A percentile compares a stretch with the other conserved stretches of the same genome.
phyloP scores from a whole-genome alignment of 108 stramenopile genomes.

The Stephanodiscus minutulus region DNA sequence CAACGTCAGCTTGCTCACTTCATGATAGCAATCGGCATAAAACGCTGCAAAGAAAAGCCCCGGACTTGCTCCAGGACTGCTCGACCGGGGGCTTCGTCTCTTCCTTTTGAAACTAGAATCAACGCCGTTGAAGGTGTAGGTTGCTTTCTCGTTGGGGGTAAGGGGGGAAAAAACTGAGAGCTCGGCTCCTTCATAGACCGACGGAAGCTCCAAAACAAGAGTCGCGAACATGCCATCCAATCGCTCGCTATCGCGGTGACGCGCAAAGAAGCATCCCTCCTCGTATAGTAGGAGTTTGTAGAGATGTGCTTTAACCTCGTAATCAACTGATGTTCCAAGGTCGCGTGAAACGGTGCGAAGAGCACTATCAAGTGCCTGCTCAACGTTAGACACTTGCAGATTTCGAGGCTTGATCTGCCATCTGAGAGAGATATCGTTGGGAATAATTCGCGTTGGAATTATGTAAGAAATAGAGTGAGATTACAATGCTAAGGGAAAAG shows the following conservation, averaged over 20 bases:
- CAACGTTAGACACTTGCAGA: constrained; percentile 20
- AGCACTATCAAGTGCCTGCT: constrained; percentile 15
- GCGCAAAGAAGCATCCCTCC: constrained; percentile 44
- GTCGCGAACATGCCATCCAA: constrained; percentile 54
- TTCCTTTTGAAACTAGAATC: constrained; percentile 9
- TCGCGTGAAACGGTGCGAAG: constrained; percentile 22
- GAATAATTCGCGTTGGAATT: neutral
- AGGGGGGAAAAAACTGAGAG: constrained; percentile 26
- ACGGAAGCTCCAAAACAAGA: constrained; percentile 41
- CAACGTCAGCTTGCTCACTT: constrained; percentile 21
- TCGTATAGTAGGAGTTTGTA: constrained; percentile 56
- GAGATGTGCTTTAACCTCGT: constrained; percentile 31
- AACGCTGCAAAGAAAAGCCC: constrained; percentile 28
- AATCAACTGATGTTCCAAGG: constrained; percentile 22
- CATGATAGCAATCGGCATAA: constrained; percentile 36
- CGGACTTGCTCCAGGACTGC: too few relatives aligned
- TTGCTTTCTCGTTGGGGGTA: constrained; percentile 22
- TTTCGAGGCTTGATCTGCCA: constrained; percentile 27
- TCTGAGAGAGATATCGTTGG: neutral
- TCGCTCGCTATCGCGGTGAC: constrained; percentile 47
- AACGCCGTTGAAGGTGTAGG: constrained; percentile 17
- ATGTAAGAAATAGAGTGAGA: neutral
- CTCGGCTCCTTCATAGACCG: constrained; percentile 25
- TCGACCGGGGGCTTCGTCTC: constrained; percentile 6
- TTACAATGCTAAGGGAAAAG: neutral